Evolutionary conservation across 352 stramenopile species (phyloP).

Genomic region (Albugo laibachii): DNA sequence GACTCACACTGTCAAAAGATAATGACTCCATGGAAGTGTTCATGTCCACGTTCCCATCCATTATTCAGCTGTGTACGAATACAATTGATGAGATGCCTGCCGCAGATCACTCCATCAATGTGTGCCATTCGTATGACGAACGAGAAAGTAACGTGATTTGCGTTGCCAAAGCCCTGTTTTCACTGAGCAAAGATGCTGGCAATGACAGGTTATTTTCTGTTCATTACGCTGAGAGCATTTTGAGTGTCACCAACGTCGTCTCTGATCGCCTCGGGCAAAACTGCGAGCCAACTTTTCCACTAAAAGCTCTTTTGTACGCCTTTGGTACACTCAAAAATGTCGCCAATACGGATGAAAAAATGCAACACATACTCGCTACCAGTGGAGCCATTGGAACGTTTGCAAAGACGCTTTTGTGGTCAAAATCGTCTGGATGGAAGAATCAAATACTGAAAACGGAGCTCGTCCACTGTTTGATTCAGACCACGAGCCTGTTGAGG

Average conservation of each 20-base stretch:
- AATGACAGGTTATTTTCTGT: conserved; percentile 54
- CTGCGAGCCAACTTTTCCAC: conserved; percentile 1
- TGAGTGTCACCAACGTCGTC: conserved; percentile 4
- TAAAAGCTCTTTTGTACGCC: conserved; percentile 43
- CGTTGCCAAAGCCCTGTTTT: conserved; percentile 41
- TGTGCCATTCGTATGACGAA: conserved; percentile 8
- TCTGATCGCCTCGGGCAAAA: neutral
- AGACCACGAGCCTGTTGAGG: conserved; percentile 38
- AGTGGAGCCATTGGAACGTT: conserved; percentile 35
- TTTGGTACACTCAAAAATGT: conserved; percentile 56
- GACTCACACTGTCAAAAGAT: neutral
- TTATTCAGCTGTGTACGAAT: too few relatives aligned
- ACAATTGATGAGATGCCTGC: neutral
- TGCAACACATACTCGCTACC: conserved; percentile 36
- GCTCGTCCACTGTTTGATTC: conserved; percentile 42
- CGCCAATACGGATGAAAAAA: conserved; percentile 30
- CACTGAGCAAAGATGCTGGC: conserved; percentile 42
- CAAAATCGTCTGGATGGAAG: neutral
- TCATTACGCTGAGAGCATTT: conserved; percentile 31
- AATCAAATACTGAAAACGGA: neutral
- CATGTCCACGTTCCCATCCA: neutral
- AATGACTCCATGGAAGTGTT: neutral
- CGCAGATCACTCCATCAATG: conserved; percentile 10
- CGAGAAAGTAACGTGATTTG: conserved; percentile 8
- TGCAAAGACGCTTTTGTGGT: neutral